phyloP scores from a whole-genome alignment of 805 yeast species.

The Clavispora phyllophila region DNA sequence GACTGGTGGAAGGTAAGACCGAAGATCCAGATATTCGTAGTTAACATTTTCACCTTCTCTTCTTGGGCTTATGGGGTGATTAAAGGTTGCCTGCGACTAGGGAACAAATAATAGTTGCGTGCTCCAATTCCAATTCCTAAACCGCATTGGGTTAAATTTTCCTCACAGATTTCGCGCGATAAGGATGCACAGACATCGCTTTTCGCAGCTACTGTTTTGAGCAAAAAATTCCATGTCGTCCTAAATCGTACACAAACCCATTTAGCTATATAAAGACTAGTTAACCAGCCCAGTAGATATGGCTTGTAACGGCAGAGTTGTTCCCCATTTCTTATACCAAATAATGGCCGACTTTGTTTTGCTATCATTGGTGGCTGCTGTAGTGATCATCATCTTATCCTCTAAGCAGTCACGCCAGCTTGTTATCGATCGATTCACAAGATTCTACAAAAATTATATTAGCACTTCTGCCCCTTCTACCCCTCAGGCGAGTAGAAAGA shows the following conservation, averaged over 20 bases:
- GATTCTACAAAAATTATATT: neutral
- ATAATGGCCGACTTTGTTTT: conserved; percentile 3
- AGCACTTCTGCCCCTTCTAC: neutral
- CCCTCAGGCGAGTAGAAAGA: conserved; percentile 2
- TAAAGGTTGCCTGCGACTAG: neutral
- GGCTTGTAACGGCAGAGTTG: neutral
- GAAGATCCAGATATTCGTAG: no score
- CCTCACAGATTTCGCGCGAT: neutral
- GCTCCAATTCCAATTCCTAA: neutral
- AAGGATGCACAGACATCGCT: neutral
- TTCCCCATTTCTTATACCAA: neutral
- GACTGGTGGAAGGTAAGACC: neutral
- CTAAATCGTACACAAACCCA: neutral
- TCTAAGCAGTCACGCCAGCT: conserved; percentile 4
- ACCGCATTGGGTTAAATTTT: conserved; percentile 1
- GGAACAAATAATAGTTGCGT: neutral
- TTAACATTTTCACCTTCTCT: no score
- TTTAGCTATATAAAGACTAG: neutral
- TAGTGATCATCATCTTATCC: conserved; percentile 5
- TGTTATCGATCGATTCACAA: neutral
- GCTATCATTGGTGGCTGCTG: conserved; percentile 8
- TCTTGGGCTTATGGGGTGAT: no score
- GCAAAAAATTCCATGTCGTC: neutral
- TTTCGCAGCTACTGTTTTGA: conserved; percentile 3
- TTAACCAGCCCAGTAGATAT: neutral